Evolutionary conservation across 2,329 filamentous ascomycete species (phyloP), one percentile per base, ranked within the genome.

Genomic region (Mollisiaceae sp.): DNA sequence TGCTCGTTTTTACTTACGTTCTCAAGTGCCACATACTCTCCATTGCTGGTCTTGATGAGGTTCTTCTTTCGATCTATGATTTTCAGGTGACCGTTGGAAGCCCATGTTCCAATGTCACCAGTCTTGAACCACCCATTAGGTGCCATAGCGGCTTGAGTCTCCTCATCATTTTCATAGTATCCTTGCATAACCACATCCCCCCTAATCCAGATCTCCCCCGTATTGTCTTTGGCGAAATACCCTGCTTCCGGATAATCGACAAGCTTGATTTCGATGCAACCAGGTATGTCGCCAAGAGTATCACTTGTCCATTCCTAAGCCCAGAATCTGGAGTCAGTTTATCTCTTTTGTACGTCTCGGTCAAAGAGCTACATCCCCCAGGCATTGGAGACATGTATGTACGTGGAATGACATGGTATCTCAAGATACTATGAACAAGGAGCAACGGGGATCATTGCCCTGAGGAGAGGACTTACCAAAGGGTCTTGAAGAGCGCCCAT

Each of bases 21-120:
- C 82, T 97, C 94, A 5, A 98, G 86, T 15, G 94, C 94, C 78
- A 98, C 96, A 80, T 98, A 98, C 83, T 98, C 94, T 71, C 94
- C 94, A 67, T 93, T 93, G 69, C 93, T 86, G 67, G 95, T 94
- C 88, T 98, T 98, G 78, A 97, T 92, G 70, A 95, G 79, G 79
- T 94, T 94, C 87, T 50, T 50, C 45, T 50, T 50, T 24, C 45
- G 45, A 79, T 94, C 91, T 74, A 94, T 92, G 77, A 94, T 88
- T 70, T 84, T 86, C 65, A 94, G 81, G 73, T 93, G 89, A 61
- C 91, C 91, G 70, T 88, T 84, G 68, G 81, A 74, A 77, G 92
- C 88, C 76, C 89, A 94, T 77, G 94, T 90, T 73, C 91, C 91
- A 74, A 94, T 92, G 72, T 94, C 92, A 66, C 92, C 92, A 9